Evolutionary conservation across 2,329 filamentous ascomycete genomes (phyloP), one percentile per base, ranked within the genome.

Genomic region (Aspergillus clavatus): DNA sequence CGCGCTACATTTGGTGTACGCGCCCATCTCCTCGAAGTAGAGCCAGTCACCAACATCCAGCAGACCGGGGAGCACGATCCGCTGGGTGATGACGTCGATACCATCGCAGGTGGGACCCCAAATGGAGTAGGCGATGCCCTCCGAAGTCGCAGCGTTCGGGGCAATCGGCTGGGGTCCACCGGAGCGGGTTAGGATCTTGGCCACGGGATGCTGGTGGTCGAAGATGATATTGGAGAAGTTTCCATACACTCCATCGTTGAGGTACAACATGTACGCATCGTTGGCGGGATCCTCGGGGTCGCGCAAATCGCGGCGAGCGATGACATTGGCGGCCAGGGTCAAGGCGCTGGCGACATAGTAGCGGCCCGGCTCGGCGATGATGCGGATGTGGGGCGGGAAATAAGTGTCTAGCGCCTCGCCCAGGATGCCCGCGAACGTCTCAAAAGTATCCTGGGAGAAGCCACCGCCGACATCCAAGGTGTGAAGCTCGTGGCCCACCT

Each of bases 151-250:
- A 59, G 58, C 55, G 46, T 55, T 59, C 73, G 58, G 72, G 61
- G 53, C 72, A 45, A 51, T 76, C 72, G 69, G 83, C 72, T 65
- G 83, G 84, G 61, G 82, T 64, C 51, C 79, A 78, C 51, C 77
- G 69, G 49, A 77, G 75, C 78, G 74, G 55, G 82, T 84, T 43
- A 98, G 76, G 47, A 97, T 80, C 70, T 86, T 87, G 45, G 91
- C 88, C 37, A 86, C 72, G 1, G 93, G 93, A 60, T 94, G 81
- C 77, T 98, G 93, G 71, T 97, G 93, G 64, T 97, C 93, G 67
- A 96, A 98, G 76, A 97, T 95, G 78, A 97, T 97, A 81, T 89
- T 94, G 55, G 89, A 95, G 66, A 98, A 97, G 74, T 97, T 97
- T 61, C 93, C 93, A 63, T 98, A 98, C 43, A 97, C 85, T 22